A percentile compares a stretch with the other conserved stretches of the same genome.
Evolutionary conservation across 129 eudicot species (phyloP).

Genomic region (Flaveria ramosissima): DNA sequence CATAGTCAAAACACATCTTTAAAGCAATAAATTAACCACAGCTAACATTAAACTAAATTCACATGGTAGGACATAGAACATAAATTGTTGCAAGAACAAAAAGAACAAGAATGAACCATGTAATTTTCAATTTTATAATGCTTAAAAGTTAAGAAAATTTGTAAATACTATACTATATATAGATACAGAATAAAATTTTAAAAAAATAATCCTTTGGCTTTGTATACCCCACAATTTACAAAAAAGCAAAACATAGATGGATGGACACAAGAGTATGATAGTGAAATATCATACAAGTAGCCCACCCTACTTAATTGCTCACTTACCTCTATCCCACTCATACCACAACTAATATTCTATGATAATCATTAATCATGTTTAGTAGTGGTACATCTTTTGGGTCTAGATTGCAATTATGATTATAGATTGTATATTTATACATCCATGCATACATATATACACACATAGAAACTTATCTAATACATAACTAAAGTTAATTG

Average conservation of each 20-base stretch:
- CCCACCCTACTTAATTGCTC: conserved; percentile 25
- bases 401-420: not conserved
- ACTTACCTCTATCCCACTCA: not conserved
- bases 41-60: too few species aligned
- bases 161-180: not conserved
- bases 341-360: not conserved
- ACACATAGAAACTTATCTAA: too few species aligned
- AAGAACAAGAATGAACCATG: too few species aligned
- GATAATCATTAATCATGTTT: not conserved
- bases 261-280: conserved; percentile 25
- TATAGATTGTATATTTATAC: not conserved
- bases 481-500: too few species aligned
- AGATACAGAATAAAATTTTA: too few species aligned
- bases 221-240: not conserved
- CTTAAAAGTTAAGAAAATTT: not conserved
- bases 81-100: too few species aligned
- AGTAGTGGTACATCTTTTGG: not conserved
- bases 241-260: conserved; percentile 19
- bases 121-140: too few species aligned
- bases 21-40: not conserved
- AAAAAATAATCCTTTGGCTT: not conserved
- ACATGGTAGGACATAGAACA: too few species aligned
- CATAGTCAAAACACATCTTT: not conserved
- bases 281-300: conserved; percentile 29
- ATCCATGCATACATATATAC: not conserved